Base-by-base conservation (phyloP, 2,329 filamentous ascomycete species). In the Monosporascus sp. region DNA sequence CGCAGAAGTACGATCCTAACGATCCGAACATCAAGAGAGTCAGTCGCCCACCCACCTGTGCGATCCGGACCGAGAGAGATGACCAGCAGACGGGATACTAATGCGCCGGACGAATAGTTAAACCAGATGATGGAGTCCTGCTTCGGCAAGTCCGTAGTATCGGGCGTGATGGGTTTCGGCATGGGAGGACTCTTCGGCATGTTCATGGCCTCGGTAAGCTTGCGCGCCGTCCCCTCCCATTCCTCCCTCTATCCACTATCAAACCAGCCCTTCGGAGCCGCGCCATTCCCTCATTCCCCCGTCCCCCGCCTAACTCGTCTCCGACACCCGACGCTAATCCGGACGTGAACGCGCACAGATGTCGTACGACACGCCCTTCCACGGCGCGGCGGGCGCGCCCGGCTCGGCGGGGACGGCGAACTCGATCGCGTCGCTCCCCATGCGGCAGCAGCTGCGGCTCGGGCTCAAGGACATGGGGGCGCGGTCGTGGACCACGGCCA, bases 401-500 rank as follows among this genome's bases (percentile, higher is more conserved):
- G 72, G 72, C 64, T 61, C 67, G 47, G 63, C 69, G 18, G 63
- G 68, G 25, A 71, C 62, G 24, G 69, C 76, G 47, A 65, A 85
- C 55, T 68, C 75, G 47, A 65, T 85, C 55, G 68, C 75, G 42
- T 77, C 78, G n/a, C 83, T 99, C 20, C 92, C 94, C 27, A 79
- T 93, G 58, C 82, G 85, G 46, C 84, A 96, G 70, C 94, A 97
- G 72, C 80, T 99, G 51, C 84, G 83, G 57, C 74, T 82, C 65
- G 94, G 94, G 50, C 90, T 99, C 76, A 91, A 89, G 70, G 94
- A 99, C 71, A 97, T 99, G 92, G 94, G 94, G 60, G 73, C 80
- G 58, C 84, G 90, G 14, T 93, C 90, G 5, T 89, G 80, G 72
- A 87, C 85, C 57, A 90, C 86, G 47, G 94, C 92, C 51, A 94